A percentile compares a stretch with the other conserved stretches of the same genome.
These are phyloP conservation scores for Scalesia atractyloides DNA, from an alignment of 129 eudicot species.

Conservation along the genomic window DNA sequence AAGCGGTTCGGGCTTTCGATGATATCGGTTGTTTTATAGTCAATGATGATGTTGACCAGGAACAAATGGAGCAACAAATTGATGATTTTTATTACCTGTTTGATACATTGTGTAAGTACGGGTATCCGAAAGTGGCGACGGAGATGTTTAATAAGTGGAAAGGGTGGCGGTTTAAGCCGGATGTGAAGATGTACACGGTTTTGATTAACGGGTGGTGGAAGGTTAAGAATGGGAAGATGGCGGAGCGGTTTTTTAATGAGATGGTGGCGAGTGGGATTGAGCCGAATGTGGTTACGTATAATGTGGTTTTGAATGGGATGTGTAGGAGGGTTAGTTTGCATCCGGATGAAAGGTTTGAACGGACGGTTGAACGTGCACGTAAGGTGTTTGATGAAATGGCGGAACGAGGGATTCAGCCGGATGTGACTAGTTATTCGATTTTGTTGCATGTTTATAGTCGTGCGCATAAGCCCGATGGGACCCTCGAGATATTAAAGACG, in stretches of 20 bases:
- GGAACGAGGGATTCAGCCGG: slow-evolving; percentile 79
- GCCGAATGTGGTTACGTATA: slow-evolving; percentile 85
- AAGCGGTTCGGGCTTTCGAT: slow-evolving; percentile 57
- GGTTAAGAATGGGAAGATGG: slow-evolving; percentile 50
- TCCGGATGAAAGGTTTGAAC: slow-evolving; percentile 72
- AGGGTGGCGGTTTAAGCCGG: slow-evolving; percentile 44
- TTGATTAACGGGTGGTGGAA: slow-evolving; percentile 76
- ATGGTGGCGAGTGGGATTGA: slow-evolving; percentile 72
- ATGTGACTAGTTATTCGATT: slow-evolving; percentile 87
- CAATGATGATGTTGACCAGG: too few relatives aligned
- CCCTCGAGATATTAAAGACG: slow-evolving; percentile 54
- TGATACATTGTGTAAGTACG: slow-evolving; percentile 87
- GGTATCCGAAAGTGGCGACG: slow-evolving; percentile 69
- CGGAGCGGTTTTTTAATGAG: slow-evolving; percentile 68
- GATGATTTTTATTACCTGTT: slow-evolving; percentile 49
- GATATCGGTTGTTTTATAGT: slow-evolving; percentile 60
- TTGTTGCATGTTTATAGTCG: slow-evolving; percentile 92
- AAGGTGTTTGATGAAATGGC: slow-evolving; percentile 75
- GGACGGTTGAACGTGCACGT: slow-evolving; percentile 60
- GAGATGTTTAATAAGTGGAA: slow-evolving; percentile 74
- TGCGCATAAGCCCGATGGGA: slow-evolving; percentile 82
- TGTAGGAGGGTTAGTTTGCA: slow-evolving; percentile 86
- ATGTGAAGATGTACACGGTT: slow-evolving; percentile 63
- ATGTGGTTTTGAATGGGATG: slow-evolving; percentile 81
- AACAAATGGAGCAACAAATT: slow-evolving; percentile 6